Evolutionary conservation across 2,329 filamentous ascomycete genomes (phyloP), one percentile per base, ranked within the genome.

Genomic region (Aspergillus melleus): DNA sequence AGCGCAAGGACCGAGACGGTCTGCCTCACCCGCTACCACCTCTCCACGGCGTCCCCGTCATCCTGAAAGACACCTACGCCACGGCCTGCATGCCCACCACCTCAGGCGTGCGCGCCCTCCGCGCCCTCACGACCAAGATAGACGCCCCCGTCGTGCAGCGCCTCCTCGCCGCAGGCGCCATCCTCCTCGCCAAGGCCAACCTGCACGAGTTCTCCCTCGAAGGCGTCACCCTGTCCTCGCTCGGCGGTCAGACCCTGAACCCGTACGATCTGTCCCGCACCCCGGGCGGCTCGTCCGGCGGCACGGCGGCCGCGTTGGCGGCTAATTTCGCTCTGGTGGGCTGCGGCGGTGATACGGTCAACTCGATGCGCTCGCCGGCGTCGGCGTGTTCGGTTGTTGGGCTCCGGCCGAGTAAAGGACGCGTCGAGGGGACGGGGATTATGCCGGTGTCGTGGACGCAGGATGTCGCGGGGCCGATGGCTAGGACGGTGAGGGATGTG

Each of bases 61-160:
- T 89, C 4, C 72, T 89, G 6, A 89, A 89, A 70, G 87, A 89
- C 72, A 89, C 88, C 67, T 87, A 82, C 67, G 82, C 87, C 57
- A 84, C 84, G 0, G 64, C 70, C 0, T 79, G 80, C 20, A 81
- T 86, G 72, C 80, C 80, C 49, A 89, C 86, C 0, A 88, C 85
- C 0, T 86, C 82, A 0, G 84, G 80, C 4, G 82, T 77, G 60
- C 65, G 80, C 8, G 82, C 79, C 4, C 73, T 89, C 9, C 2
- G 82, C 81, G 22, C 74, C 70, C 47, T 84, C 80, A 14, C 68
- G 10, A 64, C 63, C 10, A 36, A 70, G 4, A 67, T 67, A 5
- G 84, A 85, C 63, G 82, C 83, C 0, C 76, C 80, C 0, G 77
- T 83, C 0, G 82, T 87, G 6, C 69, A 74, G 1, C 83, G 79